Evolutionary conservation across 2,329 filamentous ascomycete genomes (phyloP), one percentile per base, ranked within the genome.

Genomic region (Colletotrichum liriopes): DNA sequence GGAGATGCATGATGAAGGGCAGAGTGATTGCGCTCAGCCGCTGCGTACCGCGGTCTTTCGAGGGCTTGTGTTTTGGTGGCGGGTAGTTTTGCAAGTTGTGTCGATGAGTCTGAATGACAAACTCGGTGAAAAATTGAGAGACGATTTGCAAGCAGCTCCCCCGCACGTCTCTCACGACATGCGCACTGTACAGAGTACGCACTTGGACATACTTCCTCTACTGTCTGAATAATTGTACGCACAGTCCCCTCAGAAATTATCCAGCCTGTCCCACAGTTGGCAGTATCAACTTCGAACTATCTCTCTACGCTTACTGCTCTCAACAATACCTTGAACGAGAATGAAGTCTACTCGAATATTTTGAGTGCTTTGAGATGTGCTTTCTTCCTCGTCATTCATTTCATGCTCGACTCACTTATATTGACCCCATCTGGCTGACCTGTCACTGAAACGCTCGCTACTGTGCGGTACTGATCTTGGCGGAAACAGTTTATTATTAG

Each of bases 1-100:
- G 73, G 23, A 74, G 65, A 67, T 74, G 73, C 73, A 74, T 74
- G 41, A 37, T 56, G 58, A 23, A 35, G 35, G 39, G n/a, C 11
- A 9, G n/a, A 8, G 6, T 52, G 32, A 5, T 39, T 35, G 2
- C 7, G 14, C 35, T 51, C 11, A 2, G 37, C 16, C 14, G 32
- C 12, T 11, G 35, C n/a, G 26, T 20, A 39, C 18, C 32, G 11
- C 11, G n/a, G 37, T 39, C 45, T 39, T 55, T 23, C 39, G 37
- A 9, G 39, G 49, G 39, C 8, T 23, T 37, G 62, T 62, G 39
- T 32, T 20, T 43, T 55, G 43, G 67, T 51, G 65, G 59, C 51
- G 69, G 35, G 35, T 3, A 43, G 23, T n/a, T 60, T 56, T 29
- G 16, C 16, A 16, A 14, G 51, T 35, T 65, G 23, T 55, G 58